A percentile compares a stretch with the other conserved stretches of the same genome.
Conservation (phyloP, 2,329 filamentous ascomycete species). For the Chrysoporthe cubensis region DNA sequence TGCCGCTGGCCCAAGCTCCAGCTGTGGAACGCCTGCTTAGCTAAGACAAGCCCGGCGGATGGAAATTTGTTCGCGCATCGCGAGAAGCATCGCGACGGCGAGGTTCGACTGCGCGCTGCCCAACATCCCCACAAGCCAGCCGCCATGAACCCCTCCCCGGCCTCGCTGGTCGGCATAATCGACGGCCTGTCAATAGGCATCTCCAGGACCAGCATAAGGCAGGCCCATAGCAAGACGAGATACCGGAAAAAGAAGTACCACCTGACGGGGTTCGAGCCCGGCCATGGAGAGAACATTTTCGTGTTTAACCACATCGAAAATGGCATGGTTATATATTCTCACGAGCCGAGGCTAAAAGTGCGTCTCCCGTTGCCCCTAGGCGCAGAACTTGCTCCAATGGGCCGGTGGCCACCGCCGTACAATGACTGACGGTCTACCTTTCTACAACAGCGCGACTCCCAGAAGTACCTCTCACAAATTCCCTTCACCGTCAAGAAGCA, state of each 20-base stretch:
- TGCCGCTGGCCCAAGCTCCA: slow-evolving; percentile 5
- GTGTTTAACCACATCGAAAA: slow-evolving; percentile 55
- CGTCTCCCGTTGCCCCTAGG: neutral
- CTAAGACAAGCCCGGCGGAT: slow-evolving; percentile 19
- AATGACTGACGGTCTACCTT: slow-evolving; percentile 4
- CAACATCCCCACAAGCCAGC: slow-evolving; percentile 4
- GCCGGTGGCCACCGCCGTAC: neutral
- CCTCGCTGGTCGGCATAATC: slow-evolving; percentile 36
- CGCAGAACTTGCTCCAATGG: neutral
- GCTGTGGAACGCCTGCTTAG: slow-evolving; percentile 19
- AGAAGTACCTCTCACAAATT: slow-evolving; percentile 38
- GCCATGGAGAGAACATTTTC: slow-evolving; percentile 63
- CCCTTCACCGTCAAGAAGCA: slow-evolving; percentile 71
- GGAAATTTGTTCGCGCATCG: slow-evolving; percentile 26
- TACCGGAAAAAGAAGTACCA: slow-evolving; percentile 32
- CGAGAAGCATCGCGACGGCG: slow-evolving; percentile 31
- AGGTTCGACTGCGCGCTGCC: slow-evolving; percentile 11
- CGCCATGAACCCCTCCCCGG: slow-evolving; percentile 38
- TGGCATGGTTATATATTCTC: slow-evolving; percentile 58
- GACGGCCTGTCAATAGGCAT: slow-evolving; percentile 46
- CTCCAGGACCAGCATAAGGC: slow-evolving; percentile 47
- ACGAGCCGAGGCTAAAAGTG: slow-evolving; percentile 38
- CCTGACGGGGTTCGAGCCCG: slow-evolving; percentile 37
- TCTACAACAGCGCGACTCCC: slow-evolving; percentile 20
- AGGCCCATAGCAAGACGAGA: slow-evolving; percentile 33